Evolutionary conservation across 1,139 yeast genomes (phyloP).

Genomic region (Saccharomycopsis hybrid): DNA sequence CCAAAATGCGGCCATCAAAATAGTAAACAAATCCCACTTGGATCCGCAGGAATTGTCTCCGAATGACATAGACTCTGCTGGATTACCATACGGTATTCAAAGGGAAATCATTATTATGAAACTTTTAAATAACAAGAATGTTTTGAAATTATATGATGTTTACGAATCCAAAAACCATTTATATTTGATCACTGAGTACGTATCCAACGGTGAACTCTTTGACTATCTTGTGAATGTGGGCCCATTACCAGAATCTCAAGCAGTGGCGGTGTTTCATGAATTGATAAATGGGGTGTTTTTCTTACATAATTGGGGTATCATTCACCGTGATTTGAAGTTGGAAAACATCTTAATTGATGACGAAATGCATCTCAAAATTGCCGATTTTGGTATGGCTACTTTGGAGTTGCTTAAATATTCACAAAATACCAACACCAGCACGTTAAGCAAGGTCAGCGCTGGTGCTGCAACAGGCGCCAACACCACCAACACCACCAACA

Average conservation of each 20-base stretch:
- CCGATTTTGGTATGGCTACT: constrained; percentile 88
- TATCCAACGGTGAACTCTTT: constrained; percentile 78
- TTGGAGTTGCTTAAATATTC: constrained; percentile 36
- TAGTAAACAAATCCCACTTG: constrained; percentile 59
- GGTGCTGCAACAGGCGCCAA: neutral
- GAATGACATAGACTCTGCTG: constrained; percentile 39
- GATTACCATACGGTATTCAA: constrained; percentile 75
- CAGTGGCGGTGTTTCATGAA: constrained; percentile 69
- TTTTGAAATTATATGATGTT: constrained; percentile 68
- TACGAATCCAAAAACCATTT: constrained; percentile 79
- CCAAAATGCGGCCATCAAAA: constrained; percentile 75
- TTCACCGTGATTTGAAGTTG: constrained; percentile 78
- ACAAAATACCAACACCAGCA: neutral
- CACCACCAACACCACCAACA: no score
- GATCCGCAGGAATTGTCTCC: constrained; percentile 25
- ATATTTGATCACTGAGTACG: constrained; percentile 69
- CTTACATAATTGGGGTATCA: constrained; percentile 73
- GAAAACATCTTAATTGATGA: constrained; percentile 67
- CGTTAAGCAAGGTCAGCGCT: no score
- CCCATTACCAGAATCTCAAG: constrained; percentile 69
- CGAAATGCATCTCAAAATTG: constrained; percentile 63
- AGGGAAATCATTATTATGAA: constrained; percentile 81
- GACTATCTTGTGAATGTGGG: constrained; percentile 66
- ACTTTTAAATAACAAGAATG: constrained; percentile 68
- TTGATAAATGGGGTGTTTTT: constrained; percentile 74